Evolutionary conservation across 2,329 filamentous ascomycete species (phyloP), one percentile per base, ranked within the genome.

Genomic region (Fusarium sp.): DNA sequence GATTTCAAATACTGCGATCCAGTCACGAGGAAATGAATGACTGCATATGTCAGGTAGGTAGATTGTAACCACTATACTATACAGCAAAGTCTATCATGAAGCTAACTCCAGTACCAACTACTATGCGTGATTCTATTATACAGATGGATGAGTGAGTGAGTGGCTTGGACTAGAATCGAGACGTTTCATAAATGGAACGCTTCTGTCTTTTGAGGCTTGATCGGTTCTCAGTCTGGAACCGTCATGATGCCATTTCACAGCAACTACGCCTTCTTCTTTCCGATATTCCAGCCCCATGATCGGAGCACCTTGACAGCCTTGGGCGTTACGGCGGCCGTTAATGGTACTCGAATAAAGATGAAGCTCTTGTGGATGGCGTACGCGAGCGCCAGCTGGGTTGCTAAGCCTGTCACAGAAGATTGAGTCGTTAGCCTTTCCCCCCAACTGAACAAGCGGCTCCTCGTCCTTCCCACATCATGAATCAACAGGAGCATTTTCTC

Each of bases 291-390:
- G 7, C 96, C 96, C 94, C 95, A 97, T 14, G 89, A 87, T 70
- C 95, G 86, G 29, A 99, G 84, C 14, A 90, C 88, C 81, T 94
- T 97, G 76, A 98, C 96, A n/a, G 98, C 91, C 81, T 97, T 98
- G 3, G 96, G 96, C 11, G 93, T 94, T 34, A 98, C 86, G 4
- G 94, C 95, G 14, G 93, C 94, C 2, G 96, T 96, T 69, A 98
- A 82, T 11, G 96, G 96, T 12, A 99, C 94, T n/a, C 96, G 89
- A 71, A 98, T 81, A 80, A 99, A 97, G 76, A 99, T 98, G 80
- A 98, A 94, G 74, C 92, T 97, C 83, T 99, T 99, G 85, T 99
- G 96, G 62, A 99, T 93, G 29, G 95, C 95, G 77, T 99, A 99
- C 14, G 96, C 96, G 51, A 99, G 87, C 18, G 93, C 94, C 30